phyloP scores from a whole-genome alignment of 2,329 filamentous ascomycete genomes.

The Onygena corvina region DNA sequence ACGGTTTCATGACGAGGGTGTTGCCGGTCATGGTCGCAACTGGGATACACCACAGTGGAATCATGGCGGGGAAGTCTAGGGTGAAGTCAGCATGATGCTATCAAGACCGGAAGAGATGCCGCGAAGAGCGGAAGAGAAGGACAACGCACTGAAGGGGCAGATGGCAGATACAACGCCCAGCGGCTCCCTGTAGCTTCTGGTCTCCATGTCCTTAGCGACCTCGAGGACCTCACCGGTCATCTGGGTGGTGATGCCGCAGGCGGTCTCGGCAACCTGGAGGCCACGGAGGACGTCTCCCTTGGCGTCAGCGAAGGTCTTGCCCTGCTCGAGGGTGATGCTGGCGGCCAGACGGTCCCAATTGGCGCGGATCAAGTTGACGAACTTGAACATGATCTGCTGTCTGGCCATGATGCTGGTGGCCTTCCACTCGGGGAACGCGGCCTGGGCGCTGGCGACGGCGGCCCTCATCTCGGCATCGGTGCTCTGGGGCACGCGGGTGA shows the following conservation, averaged over 20 bases:
- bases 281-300: conserved; percentile 54
- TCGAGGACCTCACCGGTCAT: conserved; percentile 55
- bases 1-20: conserved; percentile 53
- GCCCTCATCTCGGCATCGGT: conserved; percentile 53
- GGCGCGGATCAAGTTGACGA: conserved; percentile 49
- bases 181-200: conserved; percentile 52
- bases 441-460: conserved; percentile 50
- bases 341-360: conserved; percentile 55
- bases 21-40: conserved; percentile 55
- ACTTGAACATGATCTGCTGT: conserved; percentile 58
- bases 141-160: conserved; percentile 17
- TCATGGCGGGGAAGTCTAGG: conserved; percentile 57
- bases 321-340: conserved; percentile 55
- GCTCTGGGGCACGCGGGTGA: conserved; percentile 53
- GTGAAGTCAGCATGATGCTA: neutral
- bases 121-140: neutral
- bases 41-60: conserved; percentile 56
- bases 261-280: conserved; percentile 54
- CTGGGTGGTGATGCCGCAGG: conserved; percentile 55
- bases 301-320: conserved; percentile 58
- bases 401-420: conserved; percentile 47
- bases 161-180: conserved; percentile 47
- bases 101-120: no score
- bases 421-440: conserved; percentile 51
- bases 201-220: conserved; percentile 59